Percentiles rank a stretch among this genome's conserved stretches.
phyloP scores from a whole-genome alignment of 140 eudicot genomes.

The Flaveria floridana region DNA sequence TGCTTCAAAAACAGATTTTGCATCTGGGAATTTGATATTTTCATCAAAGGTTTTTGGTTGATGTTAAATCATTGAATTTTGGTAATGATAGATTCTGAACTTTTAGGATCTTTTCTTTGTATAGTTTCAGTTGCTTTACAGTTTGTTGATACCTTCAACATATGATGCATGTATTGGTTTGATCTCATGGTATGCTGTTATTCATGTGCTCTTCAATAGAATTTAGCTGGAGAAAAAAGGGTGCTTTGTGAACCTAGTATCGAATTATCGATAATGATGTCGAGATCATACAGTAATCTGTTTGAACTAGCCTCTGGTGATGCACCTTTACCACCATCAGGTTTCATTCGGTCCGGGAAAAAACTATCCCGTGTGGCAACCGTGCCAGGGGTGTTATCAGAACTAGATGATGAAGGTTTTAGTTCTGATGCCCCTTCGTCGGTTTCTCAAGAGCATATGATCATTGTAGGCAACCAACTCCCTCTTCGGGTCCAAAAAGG shows the following conservation, averaged over 20 bases:
- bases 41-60: slow-evolving; percentile 21
- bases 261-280: slow-evolving; percentile 48
- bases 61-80: not conserved
- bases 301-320: slow-evolving; percentile 80
- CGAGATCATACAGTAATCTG: slow-evolving; percentile 83
- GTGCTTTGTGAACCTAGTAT: slow-evolving; percentile 20
- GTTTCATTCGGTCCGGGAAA: slow-evolving; percentile 56
- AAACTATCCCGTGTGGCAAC: slow-evolving; percentile 79
- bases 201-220: slow-evolving; percentile 31
- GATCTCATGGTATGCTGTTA: slow-evolving; percentile 12
- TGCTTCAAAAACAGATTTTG: not conserved
- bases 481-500: slow-evolving; percentile 61
- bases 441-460: slow-evolving; percentile 71
- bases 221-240: slow-evolving; percentile 25
- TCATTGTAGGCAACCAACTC: slow-evolving; percentile 89
- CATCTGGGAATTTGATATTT: slow-evolving; percentile 14
- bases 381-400: slow-evolving; percentile 72
- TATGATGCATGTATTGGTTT: slow-evolving; percentile 12
- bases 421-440: slow-evolving; percentile 94
- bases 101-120: not conserved
- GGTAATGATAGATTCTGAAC: slow-evolving; percentile 1
- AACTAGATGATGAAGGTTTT: slow-evolving; percentile 77
- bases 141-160: slow-evolving; percentile 6
- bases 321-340: slow-evolving; percentile 48
- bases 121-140: slow-evolving; percentile 8